These are phyloP conservation scores for Chaetomium strumarium DNA, from an alignment of 2,329 filamentous ascomycete species.

Conservation along the genomic window DNA sequence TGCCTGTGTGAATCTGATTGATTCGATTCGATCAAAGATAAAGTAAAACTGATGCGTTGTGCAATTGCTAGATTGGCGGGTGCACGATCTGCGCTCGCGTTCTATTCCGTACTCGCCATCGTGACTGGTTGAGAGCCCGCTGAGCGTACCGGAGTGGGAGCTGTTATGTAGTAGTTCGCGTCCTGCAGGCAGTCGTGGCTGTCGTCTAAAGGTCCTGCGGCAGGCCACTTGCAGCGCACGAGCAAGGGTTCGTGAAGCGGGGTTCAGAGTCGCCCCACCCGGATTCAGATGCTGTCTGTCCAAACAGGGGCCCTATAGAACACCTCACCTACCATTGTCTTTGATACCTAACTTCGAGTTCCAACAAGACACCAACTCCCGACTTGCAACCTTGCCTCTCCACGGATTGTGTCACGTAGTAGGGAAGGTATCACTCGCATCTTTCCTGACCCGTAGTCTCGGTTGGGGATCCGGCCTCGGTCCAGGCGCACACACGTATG, in stretches of 20 bases:
- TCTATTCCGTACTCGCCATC: slow-evolving; percentile 6
- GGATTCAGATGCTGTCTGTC: no score
- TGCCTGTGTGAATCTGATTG: neutral
- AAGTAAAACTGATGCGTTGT: slow-evolving; percentile 6
- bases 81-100: slow-evolving; percentile 16
- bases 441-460: no score
- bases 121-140: slow-evolving; percentile 11
- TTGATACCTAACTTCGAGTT: no score
- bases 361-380: no score
- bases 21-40: slow-evolving; percentile 2
- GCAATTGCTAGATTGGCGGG: slow-evolving; percentile 21
- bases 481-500: no score
- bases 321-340: no score
- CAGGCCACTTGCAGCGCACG: slow-evolving; percentile 16
- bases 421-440: no score
- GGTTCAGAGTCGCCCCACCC: neutral
- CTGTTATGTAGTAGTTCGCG: slow-evolving; percentile 21
- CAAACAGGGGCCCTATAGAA: no score
- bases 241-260: slow-evolving; percentile 15
- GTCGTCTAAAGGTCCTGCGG: slow-evolving; percentile 36
- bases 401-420: no score
- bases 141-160: slow-evolving; percentile 3
- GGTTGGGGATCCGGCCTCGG: no score
- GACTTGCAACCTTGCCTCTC: no score
- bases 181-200: slow-evolving; percentile 46